Evolutionary conservation across 2,329 filamentous ascomycete species (phyloP).

Genomic region (Cladosporium halotolerans): DNA sequence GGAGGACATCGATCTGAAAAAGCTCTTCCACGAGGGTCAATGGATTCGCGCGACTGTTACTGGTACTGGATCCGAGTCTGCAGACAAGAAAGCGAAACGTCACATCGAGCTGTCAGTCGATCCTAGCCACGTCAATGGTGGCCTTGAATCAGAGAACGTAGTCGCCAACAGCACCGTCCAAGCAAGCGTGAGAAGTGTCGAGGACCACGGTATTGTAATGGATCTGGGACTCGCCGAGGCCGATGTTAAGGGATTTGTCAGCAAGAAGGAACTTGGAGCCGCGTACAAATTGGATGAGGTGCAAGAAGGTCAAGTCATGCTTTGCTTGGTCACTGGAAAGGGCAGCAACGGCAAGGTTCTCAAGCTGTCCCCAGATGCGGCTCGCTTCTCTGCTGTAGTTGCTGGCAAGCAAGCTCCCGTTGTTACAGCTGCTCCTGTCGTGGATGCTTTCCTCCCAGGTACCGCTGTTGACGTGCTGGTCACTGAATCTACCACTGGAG

Average conservation of each 20-base stretch:
- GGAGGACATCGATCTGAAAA: constrained; percentile 63
- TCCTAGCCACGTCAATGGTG: constrained; percentile 70
- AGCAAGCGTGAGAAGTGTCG: constrained; percentile 82
- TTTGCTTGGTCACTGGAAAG: constrained; percentile 73
- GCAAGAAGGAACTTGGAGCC: constrained; percentile 71
- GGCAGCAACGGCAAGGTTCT: constrained; percentile 73
- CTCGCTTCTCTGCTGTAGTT: constrained; percentile 27
- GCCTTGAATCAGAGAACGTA: constrained; percentile 65
- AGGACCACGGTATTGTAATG: constrained; percentile 94
- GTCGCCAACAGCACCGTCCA: constrained; percentile 73
- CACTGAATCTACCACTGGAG: constrained; percentile 64
- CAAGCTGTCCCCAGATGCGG: constrained; percentile 72
- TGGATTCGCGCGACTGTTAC: constrained; percentile 80
- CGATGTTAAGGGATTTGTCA: constrained; percentile 72
- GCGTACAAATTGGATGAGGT: constrained; percentile 60
- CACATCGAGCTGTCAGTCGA: constrained; percentile 83
- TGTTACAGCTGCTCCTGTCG: constrained; percentile 71
- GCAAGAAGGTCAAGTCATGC: constrained; percentile 74
- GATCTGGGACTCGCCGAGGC: constrained; percentile 69
- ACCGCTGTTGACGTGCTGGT: constrained; percentile 83
- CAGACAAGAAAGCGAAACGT: constrained; percentile 53
- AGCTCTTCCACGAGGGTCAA: constrained; percentile 76
- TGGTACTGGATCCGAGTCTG: constrained; percentile 65
- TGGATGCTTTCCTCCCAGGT: constrained; percentile 85
- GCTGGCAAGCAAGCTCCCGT: constrained; percentile 21